Base-by-base conservation (phyloP, 768 basidiomycete genomes). In the Collybia sp. region DNA sequence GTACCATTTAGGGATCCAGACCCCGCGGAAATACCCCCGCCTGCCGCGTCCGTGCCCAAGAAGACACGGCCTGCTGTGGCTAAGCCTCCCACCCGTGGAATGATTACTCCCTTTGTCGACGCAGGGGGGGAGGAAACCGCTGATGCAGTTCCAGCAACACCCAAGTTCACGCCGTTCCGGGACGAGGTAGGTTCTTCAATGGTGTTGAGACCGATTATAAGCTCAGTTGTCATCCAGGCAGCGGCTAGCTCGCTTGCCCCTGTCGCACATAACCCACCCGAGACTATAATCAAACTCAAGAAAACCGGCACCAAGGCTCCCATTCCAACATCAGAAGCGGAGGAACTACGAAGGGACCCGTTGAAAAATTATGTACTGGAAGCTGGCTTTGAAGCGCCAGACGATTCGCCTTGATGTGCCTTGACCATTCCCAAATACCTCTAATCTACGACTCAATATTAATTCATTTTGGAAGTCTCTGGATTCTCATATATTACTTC, bases 341-440 rank as follows among this genome's bases (percentile, higher is more conserved):
- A 91, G 58, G 87, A 85, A 2, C 59, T 91, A 47, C 71, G 88
- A 49, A 86, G 79, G 54, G 85, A 89, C 58, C 88, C 88, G 1
- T 65, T 91, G 59, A 89, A 87, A 70, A 90, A 91, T 57, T 88
- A 90, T 61, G 53, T 52, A 30, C 34, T 51, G 40, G 54, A 52
- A 44, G 49, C 46, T 12, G 46, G 44, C 25, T 30, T 51, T 20
- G 51, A 52, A 15, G 48, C 36, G 53, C 51, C 35, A 45, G 48
- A 20, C 51, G 45, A 50, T 30, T 48, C 12, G 36, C 5, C 20
- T 10, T 30, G 30, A 20, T 35, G 45, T 43, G 34, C 45, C 25
- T 40, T 45, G 39, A 35, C 18, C 39, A 19, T 33, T 25, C 25
- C 4, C 25, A 3, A 25, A 25, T 25, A 25, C 25, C 25, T 8